These are phyloP conservation scores for Lagenaria siceraria DNA, from an alignment of 306 rosid species.

Conservation along the genomic window DNA sequence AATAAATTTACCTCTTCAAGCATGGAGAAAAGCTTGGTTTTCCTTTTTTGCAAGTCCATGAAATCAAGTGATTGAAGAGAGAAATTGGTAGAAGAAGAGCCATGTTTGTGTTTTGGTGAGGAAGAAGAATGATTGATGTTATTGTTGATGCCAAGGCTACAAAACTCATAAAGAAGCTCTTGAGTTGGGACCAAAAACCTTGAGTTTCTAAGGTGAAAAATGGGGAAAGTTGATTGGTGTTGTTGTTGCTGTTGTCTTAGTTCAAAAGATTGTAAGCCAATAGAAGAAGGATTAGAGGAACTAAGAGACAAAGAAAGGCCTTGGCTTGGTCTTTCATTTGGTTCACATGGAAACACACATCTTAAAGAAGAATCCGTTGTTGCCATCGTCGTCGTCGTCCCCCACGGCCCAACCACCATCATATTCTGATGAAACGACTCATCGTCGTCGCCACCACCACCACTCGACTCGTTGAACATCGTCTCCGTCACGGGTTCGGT, in stretches of 20 bases:
- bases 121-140: conserved; percentile 3
- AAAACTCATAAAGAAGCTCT: conserved; percentile 72
- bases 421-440: not conserved
- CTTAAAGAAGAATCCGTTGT: conserved; percentile 51
- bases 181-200: conserved; percentile 59
- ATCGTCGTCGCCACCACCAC: not conserved
- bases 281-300: conserved; percentile 51
- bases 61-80: conserved; percentile 57
- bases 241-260: conserved; percentile 29
- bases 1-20: conserved; percentile 65
- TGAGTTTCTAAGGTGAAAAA: conserved; percentile 42
- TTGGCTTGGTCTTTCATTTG: conserved; percentile 80
- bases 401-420: conserved; percentile 7
- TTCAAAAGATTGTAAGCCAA: conserved; percentile 66
- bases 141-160: conserved; percentile 53
- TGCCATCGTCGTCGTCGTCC: not conserved
- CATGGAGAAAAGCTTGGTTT: conserved; percentile 77
- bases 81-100: conserved; percentile 35
- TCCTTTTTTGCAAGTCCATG: conserved; percentile 78
- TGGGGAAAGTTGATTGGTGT: not conserved
- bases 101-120: conserved; percentile 21
- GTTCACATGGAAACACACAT: conserved; percentile 66
- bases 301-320: conserved; percentile 84
- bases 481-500: conserved; percentile 28
- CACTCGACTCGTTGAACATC: conserved; percentile 28